Conservation (phyloP, 139 green algal genomes). For the Auxenochlorella pyrenoidosa region DNA sequence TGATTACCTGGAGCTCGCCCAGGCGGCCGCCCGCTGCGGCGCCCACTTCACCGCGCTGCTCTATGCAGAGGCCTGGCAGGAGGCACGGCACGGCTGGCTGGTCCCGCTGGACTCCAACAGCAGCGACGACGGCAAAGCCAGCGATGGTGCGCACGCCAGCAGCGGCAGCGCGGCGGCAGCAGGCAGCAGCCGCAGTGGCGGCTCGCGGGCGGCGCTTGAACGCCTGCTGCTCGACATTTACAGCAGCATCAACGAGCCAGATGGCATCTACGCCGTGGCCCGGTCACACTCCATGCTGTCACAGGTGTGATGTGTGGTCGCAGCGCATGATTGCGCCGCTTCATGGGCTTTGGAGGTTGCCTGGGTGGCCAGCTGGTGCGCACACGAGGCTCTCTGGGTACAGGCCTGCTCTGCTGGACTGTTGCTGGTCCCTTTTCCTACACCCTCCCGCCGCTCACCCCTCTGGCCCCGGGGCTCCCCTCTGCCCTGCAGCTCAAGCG, state of each 20-base stretch:
- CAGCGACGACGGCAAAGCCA: not conserved
- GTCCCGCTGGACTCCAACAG: not conserved
- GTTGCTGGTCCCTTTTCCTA: not conserved
- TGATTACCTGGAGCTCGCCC: constrained; percentile 76
- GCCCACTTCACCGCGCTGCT: constrained; percentile 81
- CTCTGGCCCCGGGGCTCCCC: no score
- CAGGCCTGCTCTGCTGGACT: not conserved
- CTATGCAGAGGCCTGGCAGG: constrained; percentile 79
- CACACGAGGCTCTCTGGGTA: not conserved
- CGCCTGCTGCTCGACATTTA: constrained; percentile 81
- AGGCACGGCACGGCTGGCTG: constrained; percentile 58
- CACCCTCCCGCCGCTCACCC: not conserved
- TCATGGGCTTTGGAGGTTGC: not conserved
- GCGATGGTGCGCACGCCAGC: not conserved
- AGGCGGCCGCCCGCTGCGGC: constrained; percentile 59
- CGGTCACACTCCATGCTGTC: constrained; percentile 47
- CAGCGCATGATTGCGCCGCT: not conserved
- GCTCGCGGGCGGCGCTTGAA: not conserved
- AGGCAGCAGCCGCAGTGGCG: not conserved
- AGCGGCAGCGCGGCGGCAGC: not conserved
- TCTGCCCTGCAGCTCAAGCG: constrained; percentile 55
- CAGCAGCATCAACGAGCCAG: constrained; percentile 75
- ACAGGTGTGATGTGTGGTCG: constrained; percentile 32
- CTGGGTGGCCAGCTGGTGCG: not conserved
- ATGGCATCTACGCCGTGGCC: constrained; percentile 83